These are phyloP conservation scores for Mycosarcoma mackinlayi DNA, from an alignment of 1,284 basidiomycete species.

Conservation along the genomic window DNA sequence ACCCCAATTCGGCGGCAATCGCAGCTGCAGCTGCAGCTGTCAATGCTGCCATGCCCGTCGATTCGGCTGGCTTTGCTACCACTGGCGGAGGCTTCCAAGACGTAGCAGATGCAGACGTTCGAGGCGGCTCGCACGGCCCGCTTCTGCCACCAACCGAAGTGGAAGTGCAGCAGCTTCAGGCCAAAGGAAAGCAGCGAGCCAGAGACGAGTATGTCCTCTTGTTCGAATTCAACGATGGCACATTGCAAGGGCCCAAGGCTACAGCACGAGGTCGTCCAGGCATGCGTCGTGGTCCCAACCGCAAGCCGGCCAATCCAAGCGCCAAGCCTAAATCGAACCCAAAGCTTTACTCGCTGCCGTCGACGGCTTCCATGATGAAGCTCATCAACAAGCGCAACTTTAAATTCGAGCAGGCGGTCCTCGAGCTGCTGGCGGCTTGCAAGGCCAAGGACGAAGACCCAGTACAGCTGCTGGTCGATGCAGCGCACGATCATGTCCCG, in stretches of 20 bases:
- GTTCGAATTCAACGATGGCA: slow-evolving; percentile 70
- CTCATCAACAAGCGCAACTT: slow-evolving; percentile 64
- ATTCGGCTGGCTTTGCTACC: slow-evolving; percentile 35
- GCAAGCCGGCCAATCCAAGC: slow-evolving; percentile 18
- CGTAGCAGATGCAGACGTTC: slow-evolving; percentile 29
- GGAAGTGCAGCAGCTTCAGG: slow-evolving; percentile 30
- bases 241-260: slow-evolving; percentile 67
- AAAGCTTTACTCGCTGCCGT: slow-evolving; percentile 45
- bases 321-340: slow-evolving; percentile 31
- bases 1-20: slow-evolving; percentile 16
- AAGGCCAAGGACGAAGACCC: slow-evolving; percentile 59
- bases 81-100: slow-evolving; percentile 50
- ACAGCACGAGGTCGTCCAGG: slow-evolving; percentile 64
- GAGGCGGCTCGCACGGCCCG: slow-evolving; percentile 22
- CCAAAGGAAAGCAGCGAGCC: slow-evolving; percentile 52
- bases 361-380: slow-evolving; percentile 58
- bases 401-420: slow-evolving; percentile 64
- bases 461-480: slow-evolving; percentile 57
- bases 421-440: slow-evolving; percentile 62
- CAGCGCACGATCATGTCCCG: slow-evolving; percentile 62
- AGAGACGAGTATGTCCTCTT: slow-evolving; percentile 65
- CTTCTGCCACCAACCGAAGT: slow-evolving; percentile 36
- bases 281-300: slow-evolving; percentile 41
- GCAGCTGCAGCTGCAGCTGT: slow-evolving; percentile 5
- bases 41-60: slow-evolving; percentile 13